Evolutionary conservation across 495 filamentous ascomycete species (phyloP).

Genomic region (Penicillium ucsense): DNA sequence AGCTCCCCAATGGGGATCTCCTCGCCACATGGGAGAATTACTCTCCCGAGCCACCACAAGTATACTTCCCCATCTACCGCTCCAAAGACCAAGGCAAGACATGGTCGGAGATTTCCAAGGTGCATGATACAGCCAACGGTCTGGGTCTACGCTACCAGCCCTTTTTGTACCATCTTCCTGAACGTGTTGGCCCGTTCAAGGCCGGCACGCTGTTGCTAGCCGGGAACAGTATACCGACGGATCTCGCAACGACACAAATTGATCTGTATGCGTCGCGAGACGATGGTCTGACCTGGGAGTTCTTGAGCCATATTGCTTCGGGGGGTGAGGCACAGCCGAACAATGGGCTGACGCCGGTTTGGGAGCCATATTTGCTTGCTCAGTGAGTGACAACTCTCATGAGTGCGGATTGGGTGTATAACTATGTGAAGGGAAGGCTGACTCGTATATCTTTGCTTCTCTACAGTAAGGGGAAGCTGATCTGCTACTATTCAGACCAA

Average conservation of each 20-base stretch:
- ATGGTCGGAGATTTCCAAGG: conserved; percentile 51
- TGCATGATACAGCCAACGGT: conserved; percentile 53
- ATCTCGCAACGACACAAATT: conserved; percentile 54
- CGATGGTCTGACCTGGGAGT: conserved; percentile 51
- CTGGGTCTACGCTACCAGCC: conserved; percentile 62
- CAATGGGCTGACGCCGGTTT: conserved; percentile 57
- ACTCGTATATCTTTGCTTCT: not conserved
- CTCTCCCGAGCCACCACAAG: conserved; percentile 42
- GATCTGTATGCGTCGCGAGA: conserved; percentile 57
- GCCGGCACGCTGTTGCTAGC: conserved; percentile 53
- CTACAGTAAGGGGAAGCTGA: conserved; percentile 43
- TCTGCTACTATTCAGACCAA: conserved; percentile 63
- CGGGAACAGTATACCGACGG: conserved; percentile 53
- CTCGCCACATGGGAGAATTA: conserved; percentile 56
- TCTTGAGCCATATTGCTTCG: conserved; percentile 53
- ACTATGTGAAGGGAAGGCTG: not conserved
- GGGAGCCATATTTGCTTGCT: conserved; percentile 58
- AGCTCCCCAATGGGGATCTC: conserved; percentile 15
- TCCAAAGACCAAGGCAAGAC: conserved; percentile 50
- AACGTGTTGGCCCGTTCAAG: conserved; percentile 43
- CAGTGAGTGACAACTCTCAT: conserved; percentile 16
- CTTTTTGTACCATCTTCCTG: conserved; percentile 50
- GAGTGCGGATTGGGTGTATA: too few relatives aligned
- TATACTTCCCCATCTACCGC: conserved; percentile 57
- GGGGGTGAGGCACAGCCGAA: conserved; percentile 51